Evolutionary conservation across 208 protist genomes (phyloP), one percentile per base, ranked within the genome.

Genomic region (Trypanosoma conorhini): DNA sequence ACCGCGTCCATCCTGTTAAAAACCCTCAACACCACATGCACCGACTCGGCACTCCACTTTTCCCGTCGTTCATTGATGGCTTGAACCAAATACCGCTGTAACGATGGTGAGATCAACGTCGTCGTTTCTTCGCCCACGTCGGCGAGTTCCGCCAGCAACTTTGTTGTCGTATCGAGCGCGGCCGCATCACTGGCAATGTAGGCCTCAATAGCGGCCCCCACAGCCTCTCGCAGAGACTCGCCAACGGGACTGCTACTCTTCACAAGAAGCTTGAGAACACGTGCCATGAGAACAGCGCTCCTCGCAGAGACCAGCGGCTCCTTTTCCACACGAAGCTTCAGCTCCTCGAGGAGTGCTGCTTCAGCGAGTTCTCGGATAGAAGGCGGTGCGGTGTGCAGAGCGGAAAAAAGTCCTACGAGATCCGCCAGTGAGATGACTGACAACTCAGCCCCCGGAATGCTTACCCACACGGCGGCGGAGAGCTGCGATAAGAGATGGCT

Each of bases 21-120:
- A 24, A 64, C 54, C 10, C 68, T 38, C 17, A 79, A 57, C 3
- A 74, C 74, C 19, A 51, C 48, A 56, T 60, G 67, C 19, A 74
- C 74, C 13, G 68, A 52, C 46, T 70, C 55, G 21, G 67, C 57
- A 48, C 52, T 67, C 74, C 74, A 79, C 35, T 73, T 74, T 44
- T 77, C 72, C 13, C 59, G 35, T 24, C 63, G 31, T 33, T 67
- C 65, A 21, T 77, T 70, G 33, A 71, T 71, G 15, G 65, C 72
- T 17, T 51, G 64, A 19, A 77, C 65, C 4, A 77, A 19, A 54
- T 62, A 72, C 19, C 72, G 63, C 50, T 62, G 31, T 35, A 77
- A 35, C 15, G 63, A 33, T 24, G 54, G 30, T 17, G 72, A 60
- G 22, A 50, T 51, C 48, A n/a, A 31, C 30, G 22, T 24, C 19